Evolutionary conservation across 2,329 filamentous ascomycete species (phyloP).

Genomic region (Penicillium italicum): DNA sequence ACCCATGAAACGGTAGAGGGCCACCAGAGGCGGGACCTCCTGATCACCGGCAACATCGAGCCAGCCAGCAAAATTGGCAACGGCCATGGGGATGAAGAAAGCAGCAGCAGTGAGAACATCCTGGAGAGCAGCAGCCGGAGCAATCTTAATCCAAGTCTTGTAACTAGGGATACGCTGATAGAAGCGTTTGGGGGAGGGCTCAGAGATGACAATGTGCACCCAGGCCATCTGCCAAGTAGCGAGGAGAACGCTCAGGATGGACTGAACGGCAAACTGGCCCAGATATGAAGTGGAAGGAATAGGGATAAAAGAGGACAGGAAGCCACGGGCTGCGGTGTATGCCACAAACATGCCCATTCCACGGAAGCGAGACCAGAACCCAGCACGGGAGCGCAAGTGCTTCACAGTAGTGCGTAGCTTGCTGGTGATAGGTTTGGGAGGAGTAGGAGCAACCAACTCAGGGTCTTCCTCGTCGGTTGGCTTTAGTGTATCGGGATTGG

Average conservation of each 20-base stretch:
- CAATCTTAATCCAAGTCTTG: conserved; percentile 64
- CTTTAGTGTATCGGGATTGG: conserved; percentile 31
- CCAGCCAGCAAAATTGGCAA: conserved; percentile 50
- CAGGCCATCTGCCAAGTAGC: conserved; percentile 71
- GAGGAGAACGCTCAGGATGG: conserved; percentile 58
- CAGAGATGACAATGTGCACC: conserved; percentile 81
- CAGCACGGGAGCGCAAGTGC: conserved; percentile 62
- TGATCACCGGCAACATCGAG: conserved; percentile 36
- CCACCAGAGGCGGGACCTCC: conserved; percentile 32
- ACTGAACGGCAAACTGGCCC: conserved; percentile 48
- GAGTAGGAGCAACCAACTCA: conserved; percentile 44
- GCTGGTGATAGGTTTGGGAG: conserved; percentile 58
- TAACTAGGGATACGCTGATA: conserved; percentile 67
- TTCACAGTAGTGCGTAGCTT: conserved; percentile 56
- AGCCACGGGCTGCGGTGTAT: conserved; percentile 47
- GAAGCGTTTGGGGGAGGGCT: conserved; percentile 61
- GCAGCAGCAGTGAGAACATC: conserved; percentile 53
- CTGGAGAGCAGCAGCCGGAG: conserved; percentile 63
- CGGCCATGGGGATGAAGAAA: conserved; percentile 34
- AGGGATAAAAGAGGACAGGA: conserved; percentile 42
- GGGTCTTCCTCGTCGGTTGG: conserved; percentile 41
- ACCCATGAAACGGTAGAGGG: conserved; percentile 34
- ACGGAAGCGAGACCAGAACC: conserved; percentile 65
- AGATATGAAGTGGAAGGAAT: conserved; percentile 37
- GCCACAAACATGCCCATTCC: conserved; percentile 56